A percentile compares a stretch with the other conserved stretches of the same genome.
Conservation (phyloP, 1,284 basidiomycete genomes). For the Malassezia caprae region DNA sequence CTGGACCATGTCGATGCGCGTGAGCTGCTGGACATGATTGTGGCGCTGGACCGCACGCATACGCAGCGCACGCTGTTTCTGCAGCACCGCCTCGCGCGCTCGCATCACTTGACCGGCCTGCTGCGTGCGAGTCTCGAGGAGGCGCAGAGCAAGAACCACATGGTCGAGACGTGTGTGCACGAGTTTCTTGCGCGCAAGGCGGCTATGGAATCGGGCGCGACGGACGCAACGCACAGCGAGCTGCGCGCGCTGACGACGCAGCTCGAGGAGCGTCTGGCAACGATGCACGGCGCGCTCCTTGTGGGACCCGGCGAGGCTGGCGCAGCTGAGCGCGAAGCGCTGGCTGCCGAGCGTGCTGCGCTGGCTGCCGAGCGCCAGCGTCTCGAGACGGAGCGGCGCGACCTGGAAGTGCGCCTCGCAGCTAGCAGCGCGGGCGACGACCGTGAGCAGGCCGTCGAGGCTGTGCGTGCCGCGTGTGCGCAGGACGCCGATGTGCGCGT, state of each 20-base stretch:
- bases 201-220: not conserved
- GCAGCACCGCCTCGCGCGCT: slow-evolving; percentile 18
- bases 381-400: slow-evolving; percentile 12
- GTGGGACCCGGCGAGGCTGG: not conserved
- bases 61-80: slow-evolving; percentile 16
- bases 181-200: not conserved
- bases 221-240: not conserved
- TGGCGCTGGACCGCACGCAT: slow-evolving; percentile 16
- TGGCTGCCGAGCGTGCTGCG: not conserved
- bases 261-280: slow-evolving; percentile 6
- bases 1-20: slow-evolving; percentile 11
- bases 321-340: not conserved
- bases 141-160: not conserved
- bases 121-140: slow-evolving; percentile 5
- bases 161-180: slow-evolving; percentile 9
- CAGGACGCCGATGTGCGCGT: slow-evolving; percentile 14
- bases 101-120: slow-evolving; percentile 7
- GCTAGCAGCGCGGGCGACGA: not conserved
- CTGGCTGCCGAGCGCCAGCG: not conserved
- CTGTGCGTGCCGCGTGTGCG: not conserved
- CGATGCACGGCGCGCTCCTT: not conserved
- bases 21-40: slow-evolving; percentile 16
- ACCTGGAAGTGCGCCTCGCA: slow-evolving; percentile 14
- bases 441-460: not conserved
- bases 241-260: not conserved